Base-by-base conservation (phyloP, 2,329 filamentous ascomycete species). In the Neonectria coccinea region DNA sequence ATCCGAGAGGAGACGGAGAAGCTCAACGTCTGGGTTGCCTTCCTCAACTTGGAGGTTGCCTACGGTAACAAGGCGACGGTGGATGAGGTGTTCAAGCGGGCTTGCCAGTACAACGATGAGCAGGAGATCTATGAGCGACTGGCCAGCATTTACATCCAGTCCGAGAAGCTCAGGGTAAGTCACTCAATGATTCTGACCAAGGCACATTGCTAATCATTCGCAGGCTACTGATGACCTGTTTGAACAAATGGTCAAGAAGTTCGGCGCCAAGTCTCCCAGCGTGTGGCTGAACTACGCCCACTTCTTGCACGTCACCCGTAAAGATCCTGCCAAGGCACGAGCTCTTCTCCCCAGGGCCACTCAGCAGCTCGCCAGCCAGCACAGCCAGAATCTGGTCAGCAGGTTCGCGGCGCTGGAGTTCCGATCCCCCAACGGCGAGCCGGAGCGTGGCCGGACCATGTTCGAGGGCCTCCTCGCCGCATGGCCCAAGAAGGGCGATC, bases 261-360 rank as follows among this genome's bases (percentile, higher is more conserved):
- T 93, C 64, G 93, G 96, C 75, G 91, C 91, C 67, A 89, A 90
- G 69, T 88, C 90, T 6, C 90, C 92, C 10, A 88, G 90, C 57
- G 89, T 97, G 70, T 99, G 94, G 93, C 85, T 91, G 79, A 97
- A 98, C 83, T 98, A 97, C 80, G 95, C 94, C 25, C 91, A 92
- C 74, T 98, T 97, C 86, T 85, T 99, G 60, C 91, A 97, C 81
- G 89, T 91, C 64, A 92, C 88, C 1, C 81, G 88, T 64, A 84
- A 86, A 62, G 86, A 91, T 11, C 88, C 93, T 1, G 90, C 91
- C n/a, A 88, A 90, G 8, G 92, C 90, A 4, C 91, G 94, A 59
- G 89, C 88, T 1, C 87, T 99, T 14, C 88, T 98, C 6, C 86
- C 91, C 3, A 91, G 95, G 45, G 95, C 96, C 16, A 89, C 92